These are phyloP conservation scores for Plantago lanceolata DNA, from an alignment of 305 asterid species.

Conservation along the genomic window DNA sequence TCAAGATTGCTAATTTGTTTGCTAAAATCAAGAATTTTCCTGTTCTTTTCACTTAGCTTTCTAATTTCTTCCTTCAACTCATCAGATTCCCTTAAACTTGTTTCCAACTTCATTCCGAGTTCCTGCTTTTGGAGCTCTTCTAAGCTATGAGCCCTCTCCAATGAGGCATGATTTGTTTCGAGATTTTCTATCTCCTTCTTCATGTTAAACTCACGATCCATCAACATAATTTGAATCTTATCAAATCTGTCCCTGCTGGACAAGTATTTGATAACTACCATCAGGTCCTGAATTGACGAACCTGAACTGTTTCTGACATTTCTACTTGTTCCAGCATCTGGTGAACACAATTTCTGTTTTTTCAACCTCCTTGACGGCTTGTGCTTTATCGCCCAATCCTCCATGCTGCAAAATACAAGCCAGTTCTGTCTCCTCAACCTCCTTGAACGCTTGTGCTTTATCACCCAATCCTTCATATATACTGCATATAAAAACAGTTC, in stretches of 20 bases:
- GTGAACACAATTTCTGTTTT: neutral
- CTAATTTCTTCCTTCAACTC: slow-evolving; percentile 13
- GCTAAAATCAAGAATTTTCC: slow-evolving; percentile 6
- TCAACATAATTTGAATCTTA: slow-evolving; percentile 6
- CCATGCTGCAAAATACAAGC: neutral
- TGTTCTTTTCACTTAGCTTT: slow-evolving; percentile 4
- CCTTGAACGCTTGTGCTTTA: too few species aligned
- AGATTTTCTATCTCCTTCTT: slow-evolving; percentile 5
- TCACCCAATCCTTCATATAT: too few species aligned
- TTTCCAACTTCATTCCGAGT: slow-evolving; percentile 3
- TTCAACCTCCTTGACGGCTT: neutral
- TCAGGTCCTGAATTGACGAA: neutral
- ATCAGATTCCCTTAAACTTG: neutral
- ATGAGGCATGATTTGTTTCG: neutral
- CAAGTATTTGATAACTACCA: neutral
- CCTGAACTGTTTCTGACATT: neutral
- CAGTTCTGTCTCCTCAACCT: neutral
- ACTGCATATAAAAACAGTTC: neutral
- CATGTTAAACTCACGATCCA: slow-evolving; percentile 18
- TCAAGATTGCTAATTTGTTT: neutral
- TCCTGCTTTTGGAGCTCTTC: slow-evolving; percentile 12
- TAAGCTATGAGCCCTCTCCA: slow-evolving; percentile 8
- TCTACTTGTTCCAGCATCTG: neutral
- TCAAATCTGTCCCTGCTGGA: neutral
- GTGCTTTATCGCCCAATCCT: neutral